Base-by-base conservation (phyloP, 305 asterid species). In the Rubia tinctorum region DNA sequence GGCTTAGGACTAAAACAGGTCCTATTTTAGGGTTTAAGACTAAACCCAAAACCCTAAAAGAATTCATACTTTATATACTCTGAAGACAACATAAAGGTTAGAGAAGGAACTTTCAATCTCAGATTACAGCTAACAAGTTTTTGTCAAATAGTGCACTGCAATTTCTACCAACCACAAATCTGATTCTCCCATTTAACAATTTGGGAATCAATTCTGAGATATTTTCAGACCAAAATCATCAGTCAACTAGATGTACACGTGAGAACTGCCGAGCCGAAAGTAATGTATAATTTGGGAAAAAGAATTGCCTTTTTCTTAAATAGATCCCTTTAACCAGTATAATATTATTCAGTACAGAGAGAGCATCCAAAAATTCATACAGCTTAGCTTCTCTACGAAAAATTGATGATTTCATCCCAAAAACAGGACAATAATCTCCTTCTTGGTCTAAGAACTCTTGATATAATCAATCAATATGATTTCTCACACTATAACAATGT, bases 121-220 rank as follows among this genome's bases (percentile, higher is more conserved):
- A 1, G 34, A 30, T 30, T 17, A 53, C 59, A 53, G 59, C 59
- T 53, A 53, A 18, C 59, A 53, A 53, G 59, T 53, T 53, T 53
- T 53, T 53, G 59, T 53, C 64, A 59, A 59, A 2, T 59, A 59
- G 64, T 59, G 64, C 34, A 0, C 59, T 53, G 59, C 59, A 59
- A 34, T 59, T 59, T 60, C 66, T 60, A 23, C 66, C 66, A 60
- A 60, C 66, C 37, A 22, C 39, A 22, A 60, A 60, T 60, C 66
- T 60, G 37, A 23, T 60, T 10, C 40, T 4, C 66, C 27, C 22
- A 5, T 53, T 53, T 5, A 51, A 51, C 22, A 60, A 60, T 60
- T 25, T 27, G 25, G 12, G 66, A 60, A 60, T 23, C 66, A 60
- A 22, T 20, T 25, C 37, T 22, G 37, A 60, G 66, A 23, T 25